Evolutionary conservation across 208 protist genomes (phyloP).

Genomic region (Crithidia sp.): DNA sequence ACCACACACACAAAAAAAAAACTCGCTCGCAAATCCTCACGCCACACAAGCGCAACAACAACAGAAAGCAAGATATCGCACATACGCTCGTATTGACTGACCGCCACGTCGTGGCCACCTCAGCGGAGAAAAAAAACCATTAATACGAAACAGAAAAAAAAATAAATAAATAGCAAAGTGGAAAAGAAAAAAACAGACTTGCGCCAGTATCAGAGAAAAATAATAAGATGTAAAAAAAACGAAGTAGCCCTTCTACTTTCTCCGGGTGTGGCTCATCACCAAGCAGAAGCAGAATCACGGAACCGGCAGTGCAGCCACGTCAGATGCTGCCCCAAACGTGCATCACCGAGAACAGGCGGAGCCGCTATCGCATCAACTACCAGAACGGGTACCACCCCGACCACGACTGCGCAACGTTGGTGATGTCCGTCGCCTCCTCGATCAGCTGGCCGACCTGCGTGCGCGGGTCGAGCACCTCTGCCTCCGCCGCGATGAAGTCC

Average conservation of each 20-base stretch:
- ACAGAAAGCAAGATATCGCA: too few relatives aligned
- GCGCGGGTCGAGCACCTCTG: slow-evolving; percentile 59
- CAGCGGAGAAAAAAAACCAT: neutral
- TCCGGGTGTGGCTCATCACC: too few relatives aligned
- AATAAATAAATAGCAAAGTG: slow-evolving; percentile 16
- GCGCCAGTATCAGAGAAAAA: neutral
- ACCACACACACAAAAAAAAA: too few relatives aligned
- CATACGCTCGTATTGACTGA: too few relatives aligned
- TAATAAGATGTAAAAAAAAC: neutral
- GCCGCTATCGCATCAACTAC: slow-evolving; percentile 29
- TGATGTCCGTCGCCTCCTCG: slow-evolving; percentile 79
- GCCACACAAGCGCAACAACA: too few relatives aligned
- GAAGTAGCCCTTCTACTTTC: neutral
- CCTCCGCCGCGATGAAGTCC: slow-evolving; percentile 60
- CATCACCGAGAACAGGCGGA: too few relatives aligned
- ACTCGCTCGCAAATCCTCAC: too few relatives aligned
- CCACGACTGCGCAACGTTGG: slow-evolving; percentile 91
- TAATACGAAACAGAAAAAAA: neutral
- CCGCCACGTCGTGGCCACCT: too few relatives aligned
- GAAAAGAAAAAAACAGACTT: slow-evolving; percentile 20
- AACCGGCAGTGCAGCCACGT: too few relatives aligned
- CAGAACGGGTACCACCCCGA: slow-evolving; percentile 93
- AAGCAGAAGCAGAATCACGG: too few relatives aligned
- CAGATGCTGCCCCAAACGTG: too few relatives aligned
- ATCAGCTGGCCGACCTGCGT: slow-evolving; percentile 87